Conservation (phyloP, 768 basidiomycete genomes). For the Calocybe cyanea region DNA sequence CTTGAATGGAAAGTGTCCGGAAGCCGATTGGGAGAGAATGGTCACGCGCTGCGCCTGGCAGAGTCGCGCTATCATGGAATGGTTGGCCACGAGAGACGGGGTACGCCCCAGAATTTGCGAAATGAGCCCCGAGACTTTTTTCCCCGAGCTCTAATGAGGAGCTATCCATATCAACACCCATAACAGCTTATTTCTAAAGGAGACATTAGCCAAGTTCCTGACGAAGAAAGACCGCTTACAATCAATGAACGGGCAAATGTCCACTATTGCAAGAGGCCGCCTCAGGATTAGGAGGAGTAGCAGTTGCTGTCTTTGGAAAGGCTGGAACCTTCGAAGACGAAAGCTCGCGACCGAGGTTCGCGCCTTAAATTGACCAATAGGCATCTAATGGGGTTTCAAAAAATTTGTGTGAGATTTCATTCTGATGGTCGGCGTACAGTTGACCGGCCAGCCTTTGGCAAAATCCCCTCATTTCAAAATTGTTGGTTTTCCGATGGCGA, state of each 20-base stretch:
- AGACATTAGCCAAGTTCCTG: not conserved
- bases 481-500: not conserved
- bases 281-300: not conserved
- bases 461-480: not conserved
- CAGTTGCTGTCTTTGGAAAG: not conserved
- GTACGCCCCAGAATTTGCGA: not conserved
- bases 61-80: slow-evolving; percentile 3
- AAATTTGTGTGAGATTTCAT: not conserved
- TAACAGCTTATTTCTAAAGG: not conserved
- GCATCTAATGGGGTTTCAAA: not conserved
- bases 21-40: slow-evolving; percentile 17
- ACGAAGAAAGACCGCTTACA: not conserved
- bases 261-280: not conserved
- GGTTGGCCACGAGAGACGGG: not conserved
- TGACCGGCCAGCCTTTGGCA: slow-evolving; percentile 1
- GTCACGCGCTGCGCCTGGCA: slow-evolving; percentile 14
- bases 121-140: not conserved
- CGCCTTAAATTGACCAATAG: not conserved
- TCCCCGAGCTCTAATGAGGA: slow-evolving; percentile 1
- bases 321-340: not conserved
- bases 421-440: not conserved
- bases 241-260: not conserved
- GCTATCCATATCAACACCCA: slow-evolving; percentile 3
- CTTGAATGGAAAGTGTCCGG: slow-evolving; percentile 19
- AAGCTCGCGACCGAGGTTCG: not conserved